Conservation (phyloP, 768 basidiomycete species). For the Tephrocybe sp. region DNA sequence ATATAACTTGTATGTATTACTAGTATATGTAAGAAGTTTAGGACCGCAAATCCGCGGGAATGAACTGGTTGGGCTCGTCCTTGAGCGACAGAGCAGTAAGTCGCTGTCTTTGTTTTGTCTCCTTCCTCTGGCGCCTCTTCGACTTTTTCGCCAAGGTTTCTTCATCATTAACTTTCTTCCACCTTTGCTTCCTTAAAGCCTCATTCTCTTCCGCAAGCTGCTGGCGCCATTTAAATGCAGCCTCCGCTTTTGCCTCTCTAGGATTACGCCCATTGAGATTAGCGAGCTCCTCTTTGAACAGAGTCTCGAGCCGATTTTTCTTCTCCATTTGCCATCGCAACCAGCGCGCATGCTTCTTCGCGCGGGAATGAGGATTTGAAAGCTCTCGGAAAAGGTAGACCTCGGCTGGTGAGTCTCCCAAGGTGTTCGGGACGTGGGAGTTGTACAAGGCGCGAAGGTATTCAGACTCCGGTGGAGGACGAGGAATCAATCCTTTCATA, state of each 20-base stretch:
- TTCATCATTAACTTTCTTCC: conserved; percentile 48
- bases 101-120: conserved; percentile 52
- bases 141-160: conserved; percentile 56
- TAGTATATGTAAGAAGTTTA: conserved; percentile 6
- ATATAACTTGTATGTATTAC: neutral
- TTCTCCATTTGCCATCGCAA: conserved; percentile 51
- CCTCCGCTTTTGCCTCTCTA: conserved; percentile 70
- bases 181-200: conserved; percentile 60
- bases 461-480: conserved; percentile 50
- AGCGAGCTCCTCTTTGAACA: conserved; percentile 52
- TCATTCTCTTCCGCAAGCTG: conserved; percentile 56
- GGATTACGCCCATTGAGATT: conserved; percentile 59
- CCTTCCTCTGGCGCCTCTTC: conserved; percentile 53
- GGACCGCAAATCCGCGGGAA: conserved; percentile 36
- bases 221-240: conserved; percentile 71
- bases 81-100: conserved; percentile 54
- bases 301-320: conserved; percentile 50
- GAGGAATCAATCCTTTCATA: conserved; percentile 35
- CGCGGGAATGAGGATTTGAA: conserved; percentile 78
- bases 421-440: conserved; percentile 40
- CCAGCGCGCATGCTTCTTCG: conserved; percentile 81
- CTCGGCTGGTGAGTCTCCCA: conserved; percentile 60
- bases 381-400: conserved; percentile 66
- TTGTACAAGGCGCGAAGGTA: conserved; percentile 62
- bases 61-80: conserved; percentile 59